These are phyloP conservation scores for Xylona heveae DNA, from an alignment of 495 filamentous ascomycete genomes.

Conservation along the genomic window DNA sequence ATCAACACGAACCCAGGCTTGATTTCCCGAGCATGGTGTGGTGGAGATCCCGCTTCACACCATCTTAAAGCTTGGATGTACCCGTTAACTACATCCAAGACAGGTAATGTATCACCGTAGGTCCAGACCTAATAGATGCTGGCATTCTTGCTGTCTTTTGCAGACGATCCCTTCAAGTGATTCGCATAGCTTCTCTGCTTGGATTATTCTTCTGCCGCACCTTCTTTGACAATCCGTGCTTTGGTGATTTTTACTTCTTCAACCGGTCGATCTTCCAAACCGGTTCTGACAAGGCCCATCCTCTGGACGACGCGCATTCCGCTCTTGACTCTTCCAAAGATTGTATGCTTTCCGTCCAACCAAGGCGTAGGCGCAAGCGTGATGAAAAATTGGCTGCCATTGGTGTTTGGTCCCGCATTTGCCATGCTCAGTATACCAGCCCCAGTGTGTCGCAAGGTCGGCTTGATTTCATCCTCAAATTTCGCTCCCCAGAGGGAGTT, in stretches of 20 bases:
- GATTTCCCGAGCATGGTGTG: no score
- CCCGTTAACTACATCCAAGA: no score
- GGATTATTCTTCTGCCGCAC: constrained; percentile 26
- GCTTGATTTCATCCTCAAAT: constrained; percentile 80
- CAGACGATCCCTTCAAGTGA: no score
- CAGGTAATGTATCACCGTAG: no score
- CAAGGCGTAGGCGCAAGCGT: constrained; percentile 90
- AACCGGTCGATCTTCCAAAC: constrained; percentile 51
- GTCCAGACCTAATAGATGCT: no score
- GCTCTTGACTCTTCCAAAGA: constrained; percentile 79
- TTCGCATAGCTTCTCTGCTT: no score
- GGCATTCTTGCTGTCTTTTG: no score
- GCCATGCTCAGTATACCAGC: constrained; percentile 92
- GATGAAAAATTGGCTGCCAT: constrained; percentile 75
- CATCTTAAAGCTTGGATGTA: no score
- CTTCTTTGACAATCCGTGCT: constrained; percentile 41
- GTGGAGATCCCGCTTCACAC: no score
- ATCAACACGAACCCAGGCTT: no score
- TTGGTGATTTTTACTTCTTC: constrained; percentile 68
- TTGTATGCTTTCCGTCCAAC: constrained; percentile 95
- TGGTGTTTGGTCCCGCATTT: constrained; percentile 84
- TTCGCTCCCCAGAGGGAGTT: constrained; percentile 80
- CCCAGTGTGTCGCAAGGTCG: constrained; percentile 71
- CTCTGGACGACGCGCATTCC: constrained; percentile 69
- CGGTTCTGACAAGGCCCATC: constrained; percentile 83